A percentile compares a stretch with the other conserved stretches of the same genome.
These are phyloP conservation scores for Aspergillus niger DNA, from an alignment of 2,329 filamentous ascomycete species.

Conservation along the genomic window DNA sequence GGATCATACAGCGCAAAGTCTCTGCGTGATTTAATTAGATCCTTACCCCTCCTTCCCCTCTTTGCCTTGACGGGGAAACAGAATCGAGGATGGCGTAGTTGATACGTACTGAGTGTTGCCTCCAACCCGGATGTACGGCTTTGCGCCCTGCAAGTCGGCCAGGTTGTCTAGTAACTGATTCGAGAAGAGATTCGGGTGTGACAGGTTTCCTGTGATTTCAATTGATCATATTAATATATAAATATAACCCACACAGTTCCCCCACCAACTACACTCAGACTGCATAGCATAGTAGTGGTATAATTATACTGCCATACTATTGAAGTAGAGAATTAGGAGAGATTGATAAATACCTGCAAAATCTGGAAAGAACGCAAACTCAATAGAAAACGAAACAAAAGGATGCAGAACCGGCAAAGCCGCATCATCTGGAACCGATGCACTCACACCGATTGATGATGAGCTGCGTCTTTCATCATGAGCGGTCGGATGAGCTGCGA, in stretches of 20 bases:
- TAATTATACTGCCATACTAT: not conserved
- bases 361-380: conserved; percentile 7
- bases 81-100: too few species aligned
- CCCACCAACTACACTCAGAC: too few species aligned
- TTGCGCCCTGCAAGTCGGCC: not conserved
- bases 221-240: not conserved
- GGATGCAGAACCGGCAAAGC: conserved; percentile 4
- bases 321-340: not conserved
- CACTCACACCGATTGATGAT: not conserved
- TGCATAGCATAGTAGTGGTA: too few species aligned
- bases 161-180: conserved; percentile 1
- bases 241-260: not conserved
- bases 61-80: not conserved
- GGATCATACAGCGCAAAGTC: conserved; percentile 5
- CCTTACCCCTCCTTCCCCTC: not conserved
- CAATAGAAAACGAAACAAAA: conserved; percentile 6
- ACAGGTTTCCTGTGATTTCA: not conserved
- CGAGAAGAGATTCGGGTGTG: conserved; percentile 5
- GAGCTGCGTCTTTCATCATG: not conserved
- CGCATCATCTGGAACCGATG: not conserved
- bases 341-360: not conserved
- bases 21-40: not conserved
- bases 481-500: not conserved
- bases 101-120: conserved; percentile 3
- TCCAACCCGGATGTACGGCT: conserved; percentile 4